These are phyloP conservation scores for Starmerella sirachaensis DNA, from an alignment of 805 yeast genomes.

Conservation along the genomic window DNA sequence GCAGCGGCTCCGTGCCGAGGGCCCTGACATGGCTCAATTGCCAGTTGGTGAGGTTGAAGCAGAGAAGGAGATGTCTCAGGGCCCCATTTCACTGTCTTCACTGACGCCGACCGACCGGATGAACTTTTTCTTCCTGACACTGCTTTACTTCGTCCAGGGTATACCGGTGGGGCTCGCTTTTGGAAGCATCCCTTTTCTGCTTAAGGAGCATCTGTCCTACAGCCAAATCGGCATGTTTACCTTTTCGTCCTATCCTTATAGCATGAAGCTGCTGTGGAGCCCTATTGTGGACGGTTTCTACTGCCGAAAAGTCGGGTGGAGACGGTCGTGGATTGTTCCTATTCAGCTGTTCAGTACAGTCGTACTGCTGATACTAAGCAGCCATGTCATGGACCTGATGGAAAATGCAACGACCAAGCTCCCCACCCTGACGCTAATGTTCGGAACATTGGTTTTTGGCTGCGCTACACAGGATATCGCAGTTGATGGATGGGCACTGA, in stretches of 20 bases:
- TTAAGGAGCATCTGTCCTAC: constrained; percentile 71
- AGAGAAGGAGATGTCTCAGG: not conserved
- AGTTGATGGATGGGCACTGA: constrained; percentile 98
- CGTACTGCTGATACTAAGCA: constrained; percentile 55
- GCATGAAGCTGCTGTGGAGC: constrained; percentile 85
- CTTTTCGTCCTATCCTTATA: constrained; percentile 88
- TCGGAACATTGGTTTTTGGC: constrained; percentile 66
- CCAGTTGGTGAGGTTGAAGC: constrained; percentile 8
- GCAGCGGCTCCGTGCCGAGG: constrained; percentile 10
- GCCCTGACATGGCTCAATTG: constrained; percentile 3
- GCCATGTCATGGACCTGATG: constrained; percentile 39
- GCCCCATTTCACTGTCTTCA: constrained; percentile 22
- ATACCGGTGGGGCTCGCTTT: constrained; percentile 92
- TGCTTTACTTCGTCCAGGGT: constrained; percentile 83
- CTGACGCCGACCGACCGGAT: constrained; percentile 44
- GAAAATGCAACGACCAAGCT: constrained; percentile 40
- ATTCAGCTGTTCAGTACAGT: constrained; percentile 71
- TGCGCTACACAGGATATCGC: constrained; percentile 99
- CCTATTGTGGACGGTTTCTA: constrained; percentile 89
- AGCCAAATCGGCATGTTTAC: constrained; percentile 86
- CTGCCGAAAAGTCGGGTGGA: constrained; percentile 54
- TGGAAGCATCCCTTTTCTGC: constrained; percentile 83
- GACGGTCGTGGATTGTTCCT: constrained; percentile 92
- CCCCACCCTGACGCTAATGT: constrained; percentile 48
- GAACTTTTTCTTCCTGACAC: constrained; percentile 59